Percentiles rank a stretch among this genome's conserved stretches.
Evolutionary conservation across 2,329 filamentous ascomycete genomes (phyloP).

Genomic region (Colletotrichum sp.): DNA sequence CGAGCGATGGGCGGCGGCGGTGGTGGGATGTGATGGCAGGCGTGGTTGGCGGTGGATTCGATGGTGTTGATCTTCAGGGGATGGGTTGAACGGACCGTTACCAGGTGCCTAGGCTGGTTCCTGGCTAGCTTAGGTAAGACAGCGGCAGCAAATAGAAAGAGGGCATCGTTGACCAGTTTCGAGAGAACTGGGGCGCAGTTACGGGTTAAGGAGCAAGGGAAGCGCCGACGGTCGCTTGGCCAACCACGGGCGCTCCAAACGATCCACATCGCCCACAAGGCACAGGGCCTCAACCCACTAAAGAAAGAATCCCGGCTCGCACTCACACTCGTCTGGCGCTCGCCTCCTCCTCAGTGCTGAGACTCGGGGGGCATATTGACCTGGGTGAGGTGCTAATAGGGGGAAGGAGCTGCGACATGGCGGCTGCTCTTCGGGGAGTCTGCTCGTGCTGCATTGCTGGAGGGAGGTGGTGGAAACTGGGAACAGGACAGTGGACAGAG

Average conservation of each 20-base stretch:
- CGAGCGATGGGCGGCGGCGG: neutral
- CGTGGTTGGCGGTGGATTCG: neutral
- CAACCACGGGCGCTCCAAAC: neutral
- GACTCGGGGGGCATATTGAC: neutral
- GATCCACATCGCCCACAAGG: neutral
- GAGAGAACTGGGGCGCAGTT: constrained; percentile 1
- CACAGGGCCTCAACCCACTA: neutral
- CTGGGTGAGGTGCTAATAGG: neutral
- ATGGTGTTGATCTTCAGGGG: neutral
- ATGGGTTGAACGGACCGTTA: neutral
- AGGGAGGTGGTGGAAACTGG: neutral
- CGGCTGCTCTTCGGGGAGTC: constrained; percentile 3
- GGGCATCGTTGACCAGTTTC: neutral
- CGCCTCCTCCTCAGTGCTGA: neutral
- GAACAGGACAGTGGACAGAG: neutral
- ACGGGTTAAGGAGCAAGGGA: neutral
- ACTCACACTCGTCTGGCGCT: neutral
- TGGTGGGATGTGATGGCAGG: neutral
- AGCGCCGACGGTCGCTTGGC: constrained; percentile 3
- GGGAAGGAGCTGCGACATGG: neutral
- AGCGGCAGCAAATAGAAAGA: neutral
- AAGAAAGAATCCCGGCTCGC: neutral
- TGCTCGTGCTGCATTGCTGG: neutral
- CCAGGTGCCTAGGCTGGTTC: neutral
- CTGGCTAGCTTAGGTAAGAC: neutral